phyloP scores from a whole-genome alignment of 129 eudicot genomes.

The Centaurea solstitialis region DNA sequence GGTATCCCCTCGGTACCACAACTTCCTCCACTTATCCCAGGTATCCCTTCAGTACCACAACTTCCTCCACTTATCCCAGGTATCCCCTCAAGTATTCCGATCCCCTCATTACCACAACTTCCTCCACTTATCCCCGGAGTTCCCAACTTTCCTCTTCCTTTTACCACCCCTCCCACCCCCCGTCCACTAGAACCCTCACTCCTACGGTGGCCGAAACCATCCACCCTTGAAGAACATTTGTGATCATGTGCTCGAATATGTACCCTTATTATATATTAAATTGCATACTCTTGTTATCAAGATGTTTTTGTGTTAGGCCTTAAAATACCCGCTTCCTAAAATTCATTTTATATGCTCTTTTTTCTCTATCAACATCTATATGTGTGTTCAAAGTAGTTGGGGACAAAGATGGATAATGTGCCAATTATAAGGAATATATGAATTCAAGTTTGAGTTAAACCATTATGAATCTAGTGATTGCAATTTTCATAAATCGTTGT shows the following conservation, averaged over 20 bases:
- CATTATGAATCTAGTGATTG: not conserved
- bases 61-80: not conserved
- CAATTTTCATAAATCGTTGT: not conserved
- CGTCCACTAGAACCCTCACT: slow-evolving; percentile 21
- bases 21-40: not conserved
- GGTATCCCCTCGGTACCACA: too few species aligned
- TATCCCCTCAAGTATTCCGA: not conserved
- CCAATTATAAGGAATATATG: not conserved
- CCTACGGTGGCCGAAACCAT: slow-evolving; percentile 18
- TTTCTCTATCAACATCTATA: not conserved
- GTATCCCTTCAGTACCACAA: not conserved
- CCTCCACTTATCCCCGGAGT: not conserved
- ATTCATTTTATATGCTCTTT: not conserved
- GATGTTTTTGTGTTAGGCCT: not conserved
- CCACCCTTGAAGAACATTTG: slow-evolving; percentile 12
- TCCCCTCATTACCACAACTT: not conserved
- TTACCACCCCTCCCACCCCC: slow-evolving; percentile 17
- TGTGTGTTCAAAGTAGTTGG: not conserved
- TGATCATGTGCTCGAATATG: not conserved
- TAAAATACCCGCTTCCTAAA: not conserved
- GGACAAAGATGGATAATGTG: not conserved
- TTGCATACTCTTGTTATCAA: not conserved
- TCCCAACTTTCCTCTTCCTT: slow-evolving; percentile 27
- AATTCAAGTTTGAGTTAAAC: not conserved
- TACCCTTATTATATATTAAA: not conserved